Evolutionary conservation across 1,139 yeast genomes (phyloP), one percentile per base, ranked within the genome.

Genomic region (Lodderomyces metapsilosis): DNA sequence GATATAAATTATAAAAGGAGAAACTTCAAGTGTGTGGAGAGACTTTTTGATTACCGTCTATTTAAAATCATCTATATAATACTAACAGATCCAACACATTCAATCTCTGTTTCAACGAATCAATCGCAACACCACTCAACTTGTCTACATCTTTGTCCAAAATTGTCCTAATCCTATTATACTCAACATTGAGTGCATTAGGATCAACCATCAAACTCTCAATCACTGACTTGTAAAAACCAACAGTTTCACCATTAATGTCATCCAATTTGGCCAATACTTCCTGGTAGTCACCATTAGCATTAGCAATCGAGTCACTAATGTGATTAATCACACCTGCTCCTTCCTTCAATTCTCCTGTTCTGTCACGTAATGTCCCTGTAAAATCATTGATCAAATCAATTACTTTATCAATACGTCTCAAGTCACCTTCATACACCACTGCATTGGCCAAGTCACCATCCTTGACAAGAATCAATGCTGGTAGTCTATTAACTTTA

Each of bases 311-410:
- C 20, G 42, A 34, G 20, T 39, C 34, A 12, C 34, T 43, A 2
- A 80, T 45, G 3, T 62, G 66, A 2, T 56, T 52, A 25, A 81
- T 61, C 39, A 77, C 64, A 16, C 95, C 95, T 8, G 88, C 89
- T 8, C 52, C 50, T 1, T 55, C 57, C 38, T 59, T 57, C 37
- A 86, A 65, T 2, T 63, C 56, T 4, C 95, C 95, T 33, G 54
- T 52, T 1, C 53, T 43, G 24, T 66, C 64, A 52, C 96, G 73
- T 48, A 64, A 62, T n/a, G 80, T 68, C 0, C 78, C 80, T 3
- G 79, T 64, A 36, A 71, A 62, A 3, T 58, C 59, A 55, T 84
- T 83, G 40, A 86, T 64, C 52, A 68, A 77, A 2, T 58, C 56
- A 13, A 80, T 68, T 34, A 88, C 61, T 15, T 59, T 63, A 1